Conservation (phyloP, 2,329 filamentous ascomycete genomes). For the Chrysoporthe puriensis region DNA sequence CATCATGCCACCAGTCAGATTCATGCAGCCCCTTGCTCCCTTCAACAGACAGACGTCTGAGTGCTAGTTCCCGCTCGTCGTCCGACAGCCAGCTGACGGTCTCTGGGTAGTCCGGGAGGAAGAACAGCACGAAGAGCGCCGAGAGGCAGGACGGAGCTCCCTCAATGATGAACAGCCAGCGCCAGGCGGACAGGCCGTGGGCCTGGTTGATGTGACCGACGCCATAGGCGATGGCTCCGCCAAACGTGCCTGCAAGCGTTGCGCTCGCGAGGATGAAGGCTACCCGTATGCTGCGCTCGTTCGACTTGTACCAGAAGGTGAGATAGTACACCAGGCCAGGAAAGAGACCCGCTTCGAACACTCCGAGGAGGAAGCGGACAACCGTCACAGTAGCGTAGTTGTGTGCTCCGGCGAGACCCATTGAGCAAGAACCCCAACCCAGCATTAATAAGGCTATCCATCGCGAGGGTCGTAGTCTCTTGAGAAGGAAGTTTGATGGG, state of each 20-base stretch:
- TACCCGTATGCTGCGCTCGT: slow-evolving; percentile 69
- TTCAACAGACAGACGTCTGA: slow-evolving; percentile 45
- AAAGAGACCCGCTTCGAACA: slow-evolving; percentile 72
- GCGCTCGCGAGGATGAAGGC: slow-evolving; percentile 70
- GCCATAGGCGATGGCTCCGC: slow-evolving; percentile 70
- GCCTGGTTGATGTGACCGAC: slow-evolving; percentile 71
- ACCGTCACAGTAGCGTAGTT: slow-evolving; percentile 65
- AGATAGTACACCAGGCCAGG: slow-evolving; percentile 56
- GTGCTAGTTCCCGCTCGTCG: slow-evolving; percentile 60
- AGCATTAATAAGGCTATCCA: slow-evolving; percentile 69
- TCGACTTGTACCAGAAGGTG: slow-evolving; percentile 72
- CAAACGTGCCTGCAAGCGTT: slow-evolving; percentile 71
- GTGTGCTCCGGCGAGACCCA: slow-evolving; percentile 65
- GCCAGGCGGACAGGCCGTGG: slow-evolving; percentile 61
- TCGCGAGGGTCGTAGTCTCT: slow-evolving; percentile 61
- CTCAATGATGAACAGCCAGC: slow-evolving; percentile 65
- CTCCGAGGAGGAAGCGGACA: slow-evolving; percentile 67
- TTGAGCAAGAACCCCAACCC: slow-evolving; percentile 68
- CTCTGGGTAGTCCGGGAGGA: slow-evolving; percentile 68
- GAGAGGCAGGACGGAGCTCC: slow-evolving; percentile 51
- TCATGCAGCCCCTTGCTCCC: slow-evolving; percentile 61
- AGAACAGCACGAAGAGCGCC: slow-evolving; percentile 58
- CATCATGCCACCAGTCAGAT: slow-evolving; percentile 65
- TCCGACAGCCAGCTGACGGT: slow-evolving; percentile 64
- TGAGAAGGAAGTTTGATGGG: slow-evolving; percentile 64